These are phyloP conservation scores for Alternaria sp. DNA, from an alignment of 2,329 filamentous ascomycete species.

Conservation along the genomic window DNA sequence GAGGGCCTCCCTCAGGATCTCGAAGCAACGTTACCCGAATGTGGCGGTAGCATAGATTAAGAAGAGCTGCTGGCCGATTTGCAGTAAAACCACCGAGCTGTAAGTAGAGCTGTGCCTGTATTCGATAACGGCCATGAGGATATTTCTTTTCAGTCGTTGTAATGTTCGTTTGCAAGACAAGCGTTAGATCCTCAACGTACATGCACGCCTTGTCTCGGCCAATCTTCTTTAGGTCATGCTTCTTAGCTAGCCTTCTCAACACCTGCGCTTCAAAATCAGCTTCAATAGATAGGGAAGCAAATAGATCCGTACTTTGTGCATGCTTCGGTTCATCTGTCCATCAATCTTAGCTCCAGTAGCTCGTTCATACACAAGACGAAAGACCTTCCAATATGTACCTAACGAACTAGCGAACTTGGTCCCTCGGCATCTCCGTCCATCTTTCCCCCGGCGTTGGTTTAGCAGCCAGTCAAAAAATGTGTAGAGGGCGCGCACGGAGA, in stretches of 20 bases:
- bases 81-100: neutral
- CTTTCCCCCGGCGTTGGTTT: constrained; percentile 16
- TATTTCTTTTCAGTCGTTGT: neutral
- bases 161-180: neutral
- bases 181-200: constrained; percentile 7
- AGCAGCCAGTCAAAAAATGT: constrained; percentile 31
- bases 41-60: constrained; percentile 18
- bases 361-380: constrained; percentile 27
- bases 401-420: constrained; percentile 27
- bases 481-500: constrained; percentile 22
- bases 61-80: constrained; percentile 7
- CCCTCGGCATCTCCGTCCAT: constrained; percentile 18
- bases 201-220: constrained; percentile 22
- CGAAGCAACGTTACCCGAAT: constrained; percentile 16
- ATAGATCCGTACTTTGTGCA: constrained; percentile 20
- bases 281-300: constrained; percentile 13
- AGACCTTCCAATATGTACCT: constrained; percentile 29
- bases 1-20: constrained; percentile 14
- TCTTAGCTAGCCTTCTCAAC: constrained; percentile 28
- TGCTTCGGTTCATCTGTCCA: constrained; percentile 21
- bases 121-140: neutral
- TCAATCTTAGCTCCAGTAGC: constrained; percentile 24
- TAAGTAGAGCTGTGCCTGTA: neutral
- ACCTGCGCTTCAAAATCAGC: constrained; percentile 17
- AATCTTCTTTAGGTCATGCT: constrained; percentile 26